Conservation (phyloP, 164 flowering plant species). For the Macadamia integrifolia region DNA sequence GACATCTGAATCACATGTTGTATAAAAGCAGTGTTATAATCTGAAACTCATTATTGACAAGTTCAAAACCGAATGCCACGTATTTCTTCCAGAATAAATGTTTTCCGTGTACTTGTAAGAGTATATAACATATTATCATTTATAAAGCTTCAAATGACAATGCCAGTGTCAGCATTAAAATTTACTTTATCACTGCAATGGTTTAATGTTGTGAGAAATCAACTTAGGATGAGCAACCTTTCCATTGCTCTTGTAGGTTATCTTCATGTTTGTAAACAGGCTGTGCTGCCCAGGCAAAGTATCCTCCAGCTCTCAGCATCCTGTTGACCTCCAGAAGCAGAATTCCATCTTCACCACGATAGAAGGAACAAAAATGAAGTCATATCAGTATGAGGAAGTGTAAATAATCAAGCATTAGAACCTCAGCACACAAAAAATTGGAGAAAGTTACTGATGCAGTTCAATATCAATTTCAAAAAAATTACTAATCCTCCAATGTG, state of each 20-base stretch:
- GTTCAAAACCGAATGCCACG: background rate
- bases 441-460: too few species aligned
- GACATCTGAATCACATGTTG: background rate
- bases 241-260: conserved; percentile 65
- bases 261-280: conserved; percentile 75
- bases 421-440: background rate
- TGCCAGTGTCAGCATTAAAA: background rate
- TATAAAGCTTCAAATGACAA: background rate
- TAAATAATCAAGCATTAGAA: background rate
- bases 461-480: too few species aligned
- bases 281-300: conserved; percentile 85
- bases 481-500: too few species aligned
- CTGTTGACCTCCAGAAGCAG: conserved; percentile 76
- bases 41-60: background rate
- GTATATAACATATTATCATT: background rate
- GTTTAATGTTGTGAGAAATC: background rate
- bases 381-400: background rate
- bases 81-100: background rate
- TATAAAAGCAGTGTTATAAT: background rate
- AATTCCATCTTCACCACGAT: conserved; percentile 54
- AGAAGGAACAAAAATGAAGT: conserved; percentile 6
- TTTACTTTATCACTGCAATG: too few species aligned
- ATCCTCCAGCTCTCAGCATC: conserved; percentile 77
- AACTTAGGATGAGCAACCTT: conserved; percentile 36
- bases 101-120: background rate